These are phyloP conservation scores for Celoporthe dispersa DNA, from an alignment of 2,329 filamentous ascomycete species.

Conservation along the genomic window DNA sequence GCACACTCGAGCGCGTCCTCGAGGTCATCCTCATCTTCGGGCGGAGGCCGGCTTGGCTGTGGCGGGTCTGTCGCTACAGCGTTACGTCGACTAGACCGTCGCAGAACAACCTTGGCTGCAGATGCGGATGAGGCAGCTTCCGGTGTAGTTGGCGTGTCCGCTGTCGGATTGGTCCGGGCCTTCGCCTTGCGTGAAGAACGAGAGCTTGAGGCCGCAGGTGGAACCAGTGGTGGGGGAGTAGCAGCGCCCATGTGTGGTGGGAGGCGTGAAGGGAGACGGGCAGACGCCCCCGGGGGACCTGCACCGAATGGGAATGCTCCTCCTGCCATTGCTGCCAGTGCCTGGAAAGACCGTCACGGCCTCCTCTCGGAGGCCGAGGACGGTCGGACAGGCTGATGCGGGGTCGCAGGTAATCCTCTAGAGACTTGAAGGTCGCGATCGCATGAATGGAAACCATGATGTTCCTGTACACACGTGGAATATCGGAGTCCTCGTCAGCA, in stretches of 20 bases:
- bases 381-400: slow-evolving; percentile 83
- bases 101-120: slow-evolving; percentile 61
- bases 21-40: slow-evolving; percentile 63
- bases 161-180: slow-evolving; percentile 48
- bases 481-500: slow-evolving; percentile 88
- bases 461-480: slow-evolving; percentile 84
- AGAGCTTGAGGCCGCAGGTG: slow-evolving; percentile 48
- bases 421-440: slow-evolving; percentile 94
- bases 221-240: slow-evolving; percentile 41
- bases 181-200: slow-evolving; percentile 52
- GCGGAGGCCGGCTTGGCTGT: slow-evolving; percentile 54
- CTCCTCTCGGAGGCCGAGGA: slow-evolving; percentile 52
- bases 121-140: slow-evolving; percentile 53
- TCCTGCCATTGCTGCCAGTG: slow-evolving; percentile 78
- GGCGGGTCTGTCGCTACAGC: slow-evolving; percentile 57
- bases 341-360: slow-evolving; percentile 67
- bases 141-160: slow-evolving; percentile 47
- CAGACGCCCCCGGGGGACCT: slow-evolving; percentile 52
- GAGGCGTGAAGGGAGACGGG: slow-evolving; percentile 49
- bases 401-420: slow-evolving; percentile 94
- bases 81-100: slow-evolving; percentile 68
- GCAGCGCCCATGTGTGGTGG: slow-evolving; percentile 32
- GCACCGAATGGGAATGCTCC: slow-evolving; percentile 61
- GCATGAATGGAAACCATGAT: slow-evolving; percentile 99
- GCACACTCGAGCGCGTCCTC: slow-evolving; percentile 85